A percentile compares a stretch with the other conserved stretches of the same genome.
Conservation (phyloP, 768 basidiomycete species). For the Leccinellum rugosiceps region DNA sequence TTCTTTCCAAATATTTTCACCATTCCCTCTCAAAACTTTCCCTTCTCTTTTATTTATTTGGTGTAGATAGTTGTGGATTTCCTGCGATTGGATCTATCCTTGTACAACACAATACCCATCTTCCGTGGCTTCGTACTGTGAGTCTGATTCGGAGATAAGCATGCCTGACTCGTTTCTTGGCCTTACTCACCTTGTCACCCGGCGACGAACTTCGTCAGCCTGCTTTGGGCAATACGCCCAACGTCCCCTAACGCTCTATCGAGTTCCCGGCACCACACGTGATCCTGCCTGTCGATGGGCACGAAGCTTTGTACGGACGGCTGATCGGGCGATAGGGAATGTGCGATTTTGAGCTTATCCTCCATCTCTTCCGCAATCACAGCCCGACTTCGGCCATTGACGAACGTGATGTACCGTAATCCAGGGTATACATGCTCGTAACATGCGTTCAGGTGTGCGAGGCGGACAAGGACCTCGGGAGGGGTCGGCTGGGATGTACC, state of each 20-base stretch:
- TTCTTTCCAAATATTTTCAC: slow-evolving; percentile 2
- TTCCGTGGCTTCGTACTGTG: neutral
- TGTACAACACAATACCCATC: slow-evolving; percentile 18
- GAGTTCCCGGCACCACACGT: slow-evolving; percentile 65
- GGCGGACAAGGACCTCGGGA: slow-evolving; percentile 68
- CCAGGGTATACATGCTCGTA: slow-evolving; percentile 76
- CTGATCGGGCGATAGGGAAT: slow-evolving; percentile 42
- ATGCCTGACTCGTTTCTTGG: neutral
- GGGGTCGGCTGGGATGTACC: slow-evolving; percentile 49
- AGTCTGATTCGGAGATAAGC: neutral
- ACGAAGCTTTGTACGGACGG: slow-evolving; percentile 36
- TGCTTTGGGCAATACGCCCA: slow-evolving; percentile 71
- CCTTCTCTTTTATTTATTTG: slow-evolving; percentile 1
- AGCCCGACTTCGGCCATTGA: slow-evolving; percentile 75
- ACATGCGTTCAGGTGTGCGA: slow-evolving; percentile 70
- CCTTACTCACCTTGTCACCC: slow-evolving; percentile 3
- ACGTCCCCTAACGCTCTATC: slow-evolving; percentile 71
- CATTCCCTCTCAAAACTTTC: neutral
- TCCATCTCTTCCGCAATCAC: slow-evolving; percentile 81
- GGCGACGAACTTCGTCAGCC: slow-evolving; percentile 40
- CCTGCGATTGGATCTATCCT: neutral
- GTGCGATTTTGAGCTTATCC: slow-evolving; percentile 49
- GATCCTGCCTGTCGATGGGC: slow-evolving; percentile 36
- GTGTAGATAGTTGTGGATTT: slow-evolving; percentile 12
- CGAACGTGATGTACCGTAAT: slow-evolving; percentile 88